A percentile compares a stretch with the other conserved stretches of the same genome.
phyloP scores from a whole-genome alignment of 345 rosid species.

The Salix caprea region DNA sequence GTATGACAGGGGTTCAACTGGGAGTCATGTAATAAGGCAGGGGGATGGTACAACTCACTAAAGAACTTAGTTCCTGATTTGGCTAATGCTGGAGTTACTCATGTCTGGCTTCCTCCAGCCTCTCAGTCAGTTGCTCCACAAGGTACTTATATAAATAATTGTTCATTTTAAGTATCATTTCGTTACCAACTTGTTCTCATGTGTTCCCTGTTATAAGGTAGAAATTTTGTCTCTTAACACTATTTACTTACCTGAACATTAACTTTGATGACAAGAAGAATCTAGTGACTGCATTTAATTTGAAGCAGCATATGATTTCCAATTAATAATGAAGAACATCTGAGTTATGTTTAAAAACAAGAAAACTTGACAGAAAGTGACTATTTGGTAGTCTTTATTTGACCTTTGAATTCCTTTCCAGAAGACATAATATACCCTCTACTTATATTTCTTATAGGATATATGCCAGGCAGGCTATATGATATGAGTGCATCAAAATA shows the following conservation, averaged over 20 bases:
- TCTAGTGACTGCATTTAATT: not conserved
- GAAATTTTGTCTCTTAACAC: not conserved
- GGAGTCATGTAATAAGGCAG: constrained; percentile 65
- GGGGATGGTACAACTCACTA: constrained; percentile 80
- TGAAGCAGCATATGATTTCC: not conserved
- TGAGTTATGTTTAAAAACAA: not conserved
- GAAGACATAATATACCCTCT: not conserved
- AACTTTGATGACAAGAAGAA: not conserved
- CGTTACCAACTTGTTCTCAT: not conserved
- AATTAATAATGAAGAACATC: not conserved
- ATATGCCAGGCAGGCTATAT: constrained; percentile 84
- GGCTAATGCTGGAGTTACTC: constrained; percentile 66
- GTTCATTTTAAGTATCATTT: not conserved
- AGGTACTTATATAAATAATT: constrained; percentile 32
- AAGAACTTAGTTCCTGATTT: constrained; percentile 51
- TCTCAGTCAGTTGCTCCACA: constrained; percentile 66
- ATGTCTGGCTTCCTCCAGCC: constrained; percentile 93
- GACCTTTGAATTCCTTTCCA: not conserved
- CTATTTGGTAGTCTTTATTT: not conserved
- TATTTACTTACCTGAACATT: not conserved
- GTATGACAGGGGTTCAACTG: constrained; percentile 71
- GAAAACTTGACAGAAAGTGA: not conserved
- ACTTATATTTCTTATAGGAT: constrained; percentile 38
- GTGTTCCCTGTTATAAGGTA: not conserved
- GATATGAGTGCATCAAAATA: constrained; percentile 68